A percentile compares a stretch with the other conserved stretches of the same genome.
Conservation (phyloP, 2,329 filamentous ascomycete genomes). For the Stemphylium beticola region DNA sequence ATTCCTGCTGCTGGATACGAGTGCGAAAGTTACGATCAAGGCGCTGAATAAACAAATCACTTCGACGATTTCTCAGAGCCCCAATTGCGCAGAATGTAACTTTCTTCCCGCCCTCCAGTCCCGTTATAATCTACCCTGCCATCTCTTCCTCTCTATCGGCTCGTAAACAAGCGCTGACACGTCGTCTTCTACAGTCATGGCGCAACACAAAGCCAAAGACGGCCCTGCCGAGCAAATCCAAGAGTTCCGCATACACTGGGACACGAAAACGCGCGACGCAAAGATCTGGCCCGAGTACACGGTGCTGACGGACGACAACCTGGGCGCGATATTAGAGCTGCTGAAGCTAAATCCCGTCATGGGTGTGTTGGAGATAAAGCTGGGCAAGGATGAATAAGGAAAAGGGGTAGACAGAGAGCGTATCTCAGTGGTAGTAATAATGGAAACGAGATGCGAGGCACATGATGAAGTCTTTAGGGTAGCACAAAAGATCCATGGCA, state of each 20-base stretch:
- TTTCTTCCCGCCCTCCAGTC: not conserved
- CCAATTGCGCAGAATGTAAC: conserved; percentile 43
- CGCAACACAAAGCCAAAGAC: conserved; percentile 37
- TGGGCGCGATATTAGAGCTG: conserved; percentile 37
- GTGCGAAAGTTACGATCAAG: conserved; percentile 33
- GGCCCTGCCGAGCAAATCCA: conserved; percentile 33
- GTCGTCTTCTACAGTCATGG: conserved; percentile 30
- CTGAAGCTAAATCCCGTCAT: conserved; percentile 30
- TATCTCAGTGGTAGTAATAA: not conserved
- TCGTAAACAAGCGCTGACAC: not conserved
- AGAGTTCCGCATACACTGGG: conserved; percentile 43
- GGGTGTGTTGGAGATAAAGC: conserved; percentile 43
- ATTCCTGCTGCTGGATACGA: conserved; percentile 35
- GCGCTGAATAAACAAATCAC: conserved; percentile 42
- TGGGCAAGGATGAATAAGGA: conserved; percentile 34
- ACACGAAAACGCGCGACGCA: conserved; percentile 31
- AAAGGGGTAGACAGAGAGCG: not conserved
- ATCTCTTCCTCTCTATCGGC: not conserved
- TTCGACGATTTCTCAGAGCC: conserved; percentile 23
- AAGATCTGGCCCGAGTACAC: conserved; percentile 47
- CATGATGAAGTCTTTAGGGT: no score
- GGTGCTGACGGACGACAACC: conserved; percentile 41
- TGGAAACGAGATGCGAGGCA: no score
- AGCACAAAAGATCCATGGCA: not conserved
- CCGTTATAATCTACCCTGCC: not conserved